A percentile compares a stretch with the other conserved stretches of the same genome.
Evolutionary conservation across 495 filamentous ascomycete genomes (phyloP).

Genomic region (Penicillium paradoxum): DNA sequence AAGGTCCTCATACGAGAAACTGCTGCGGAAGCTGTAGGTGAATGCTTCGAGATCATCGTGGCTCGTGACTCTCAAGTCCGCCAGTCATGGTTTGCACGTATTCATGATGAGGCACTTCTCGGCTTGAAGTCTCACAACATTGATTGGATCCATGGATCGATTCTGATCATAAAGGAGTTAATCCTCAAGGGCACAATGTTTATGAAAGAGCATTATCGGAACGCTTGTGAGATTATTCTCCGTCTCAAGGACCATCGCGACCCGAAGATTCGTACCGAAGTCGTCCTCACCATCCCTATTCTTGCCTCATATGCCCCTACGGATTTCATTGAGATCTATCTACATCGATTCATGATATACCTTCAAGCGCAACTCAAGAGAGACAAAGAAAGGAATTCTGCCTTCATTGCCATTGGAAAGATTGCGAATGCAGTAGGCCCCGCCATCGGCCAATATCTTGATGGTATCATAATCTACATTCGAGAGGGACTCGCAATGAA

Average conservation of each 20-base stretch:
- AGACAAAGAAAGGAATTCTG: slow-evolving; percentile 85
- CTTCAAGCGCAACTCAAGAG: slow-evolving; percentile 93
- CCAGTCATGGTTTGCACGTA: slow-evolving; percentile 78
- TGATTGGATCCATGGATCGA: slow-evolving; percentile 84
- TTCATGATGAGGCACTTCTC: slow-evolving; percentile 73
- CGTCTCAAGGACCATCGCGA: slow-evolving; percentile 90
- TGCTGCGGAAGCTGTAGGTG: slow-evolving; percentile 81
- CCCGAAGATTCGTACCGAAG: slow-evolving; percentile 74
- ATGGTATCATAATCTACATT: slow-evolving; percentile 86
- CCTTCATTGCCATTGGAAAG: slow-evolving; percentile 91
- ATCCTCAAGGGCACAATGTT: slow-evolving; percentile 95
- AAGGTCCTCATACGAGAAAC: slow-evolving; percentile 89
- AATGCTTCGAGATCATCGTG: slow-evolving; percentile 89
- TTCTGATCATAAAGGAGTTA: slow-evolving; percentile 86
- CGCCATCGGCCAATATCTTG: slow-evolving; percentile 89
- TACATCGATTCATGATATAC: slow-evolving; percentile 96
- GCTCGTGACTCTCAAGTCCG: slow-evolving; percentile 81
- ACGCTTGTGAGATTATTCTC: slow-evolving; percentile 86
- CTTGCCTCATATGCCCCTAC: slow-evolving; percentile 87
- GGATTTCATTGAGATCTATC: slow-evolving; percentile 74
- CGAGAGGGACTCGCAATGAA: slow-evolving; percentile 84
- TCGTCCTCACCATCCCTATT: slow-evolving; percentile 83
- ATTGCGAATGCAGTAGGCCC: slow-evolving; percentile 94
- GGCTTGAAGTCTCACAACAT: slow-evolving; percentile 74
- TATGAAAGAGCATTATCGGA: slow-evolving; percentile 85